Conservation (phyloP, 148 eudicot species). For the Hydrangea macrophylla region DNA sequence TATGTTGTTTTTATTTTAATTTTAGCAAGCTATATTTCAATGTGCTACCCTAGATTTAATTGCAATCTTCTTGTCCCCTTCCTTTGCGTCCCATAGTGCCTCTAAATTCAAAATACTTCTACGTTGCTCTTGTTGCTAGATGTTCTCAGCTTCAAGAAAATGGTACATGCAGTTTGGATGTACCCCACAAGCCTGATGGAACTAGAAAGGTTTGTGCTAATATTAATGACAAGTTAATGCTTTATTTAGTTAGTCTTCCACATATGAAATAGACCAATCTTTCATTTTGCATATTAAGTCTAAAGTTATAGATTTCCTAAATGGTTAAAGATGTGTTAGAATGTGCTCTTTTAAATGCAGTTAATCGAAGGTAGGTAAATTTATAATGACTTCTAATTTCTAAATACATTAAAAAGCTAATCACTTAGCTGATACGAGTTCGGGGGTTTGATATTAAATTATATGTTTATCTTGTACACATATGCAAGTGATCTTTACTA, state of each 20-base stretch:
- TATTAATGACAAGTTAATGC: neutral
- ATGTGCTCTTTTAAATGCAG: neutral
- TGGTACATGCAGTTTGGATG: slow-evolving; percentile 22
- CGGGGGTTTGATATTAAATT: neutral
- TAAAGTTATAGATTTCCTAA: neutral
- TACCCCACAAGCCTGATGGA: slow-evolving; percentile 26
- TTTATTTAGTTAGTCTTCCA: neutral
- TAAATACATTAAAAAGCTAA: no score
- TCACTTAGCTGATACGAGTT: no score
- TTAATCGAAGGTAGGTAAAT: neutral
- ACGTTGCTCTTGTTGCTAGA: slow-evolving; percentile 22
- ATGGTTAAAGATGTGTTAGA: slow-evolving; percentile 1
- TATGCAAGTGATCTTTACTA: neutral
- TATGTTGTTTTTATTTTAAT: neutral
- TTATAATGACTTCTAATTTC: neutral
- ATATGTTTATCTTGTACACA: neutral
- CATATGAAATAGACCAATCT: neutral
- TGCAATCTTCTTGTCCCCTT: slow-evolving; percentile 6
- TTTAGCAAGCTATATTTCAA: neutral
- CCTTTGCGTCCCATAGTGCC: neutral
- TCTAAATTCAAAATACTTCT: slow-evolving; percentile 2
- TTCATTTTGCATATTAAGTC: neutral
- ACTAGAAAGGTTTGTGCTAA: slow-evolving; percentile 46
- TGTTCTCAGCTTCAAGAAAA: slow-evolving; percentile 38
- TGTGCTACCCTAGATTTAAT: neutral